These are phyloP conservation scores for Alternaria triticina DNA, from an alignment of 2,329 filamentous ascomycete species.

Conservation along the genomic window DNA sequence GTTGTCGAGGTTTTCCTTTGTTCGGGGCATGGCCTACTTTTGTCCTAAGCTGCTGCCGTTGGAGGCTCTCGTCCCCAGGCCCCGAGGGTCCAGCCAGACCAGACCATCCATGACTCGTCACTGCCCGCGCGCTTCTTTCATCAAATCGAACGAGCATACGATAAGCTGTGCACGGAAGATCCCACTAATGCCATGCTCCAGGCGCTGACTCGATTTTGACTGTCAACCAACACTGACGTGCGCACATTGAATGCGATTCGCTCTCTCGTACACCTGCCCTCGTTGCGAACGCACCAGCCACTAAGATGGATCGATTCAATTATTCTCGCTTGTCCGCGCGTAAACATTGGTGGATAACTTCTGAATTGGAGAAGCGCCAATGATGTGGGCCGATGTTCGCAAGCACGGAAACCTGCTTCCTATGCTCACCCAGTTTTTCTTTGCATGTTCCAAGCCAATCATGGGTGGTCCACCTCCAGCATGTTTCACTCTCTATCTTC, in stretches of 20 bases:
- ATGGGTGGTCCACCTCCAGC: not conserved
- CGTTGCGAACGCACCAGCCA: conserved; percentile 16
- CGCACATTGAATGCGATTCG: conserved; percentile 10
- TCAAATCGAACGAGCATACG: conserved; percentile 1
- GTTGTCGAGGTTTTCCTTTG: conserved; percentile 18
- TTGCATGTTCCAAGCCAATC: not conserved
- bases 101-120: conserved; percentile 13
- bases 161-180: conserved; percentile 8
- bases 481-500: conserved; percentile 4
- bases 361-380: conserved; percentile 30
- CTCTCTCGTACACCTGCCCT: not conserved
- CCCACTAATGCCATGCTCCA: not conserved
- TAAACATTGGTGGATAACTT: conserved; percentile 19
- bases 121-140: conserved; percentile 29
- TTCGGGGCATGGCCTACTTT: conserved; percentile 14
- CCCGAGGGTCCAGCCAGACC: conserved; percentile 7
- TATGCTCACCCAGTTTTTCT: not conserved
- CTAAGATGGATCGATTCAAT: conserved; percentile 5
- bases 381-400: conserved; percentile 3
- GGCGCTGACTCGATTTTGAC: conserved; percentile 7
- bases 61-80: conserved; percentile 6
- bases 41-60: conserved; percentile 19
- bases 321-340: conserved; percentile 20
- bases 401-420: conserved; percentile 4
- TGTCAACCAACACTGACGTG: conserved; percentile 9